A percentile compares a stretch with the other conserved stretches of the same genome.
These are phyloP conservation scores for Pseudogymnoascus sp. DNA, from an alignment of 2,329 filamentous ascomycete genomes.

Conservation along the genomic window DNA sequence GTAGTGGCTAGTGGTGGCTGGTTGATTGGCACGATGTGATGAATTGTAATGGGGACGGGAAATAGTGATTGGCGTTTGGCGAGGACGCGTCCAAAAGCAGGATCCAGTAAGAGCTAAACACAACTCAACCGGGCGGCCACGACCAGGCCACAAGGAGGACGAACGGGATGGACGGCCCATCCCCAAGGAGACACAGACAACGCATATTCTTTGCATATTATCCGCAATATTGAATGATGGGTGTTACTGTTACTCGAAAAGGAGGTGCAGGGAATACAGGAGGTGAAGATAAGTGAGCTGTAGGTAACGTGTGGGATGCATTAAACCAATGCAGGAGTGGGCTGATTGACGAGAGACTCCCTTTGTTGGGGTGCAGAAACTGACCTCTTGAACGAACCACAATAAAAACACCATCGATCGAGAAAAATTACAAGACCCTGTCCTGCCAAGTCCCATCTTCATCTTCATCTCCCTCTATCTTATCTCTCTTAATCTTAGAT, in stretches of 20 bases:
- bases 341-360: background rate
- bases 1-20: background rate
- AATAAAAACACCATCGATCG: background rate
- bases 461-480: background rate
- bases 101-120: conserved; percentile 4
- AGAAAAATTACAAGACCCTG: background rate
- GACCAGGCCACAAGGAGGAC: no score
- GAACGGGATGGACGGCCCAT: background rate
- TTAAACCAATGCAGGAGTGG: background rate
- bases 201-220: conserved; percentile 2
- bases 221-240: background rate
- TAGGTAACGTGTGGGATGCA: conserved; percentile 1
- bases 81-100: background rate
- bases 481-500: background rate
- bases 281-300: background rate
- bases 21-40: background rate
- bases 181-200: background rate
- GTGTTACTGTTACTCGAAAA: background rate
- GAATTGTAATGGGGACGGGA: background rate
- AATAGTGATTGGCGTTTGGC: conserved; percentile 5
- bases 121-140: conserved; percentile 1
- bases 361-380: background rate
- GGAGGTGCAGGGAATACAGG: background rate
- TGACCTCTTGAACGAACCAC: background rate
- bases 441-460: background rate